Conservation (phyloP, 495 filamentous ascomycete species). For the Astrothelium subdiscretum region DNA sequence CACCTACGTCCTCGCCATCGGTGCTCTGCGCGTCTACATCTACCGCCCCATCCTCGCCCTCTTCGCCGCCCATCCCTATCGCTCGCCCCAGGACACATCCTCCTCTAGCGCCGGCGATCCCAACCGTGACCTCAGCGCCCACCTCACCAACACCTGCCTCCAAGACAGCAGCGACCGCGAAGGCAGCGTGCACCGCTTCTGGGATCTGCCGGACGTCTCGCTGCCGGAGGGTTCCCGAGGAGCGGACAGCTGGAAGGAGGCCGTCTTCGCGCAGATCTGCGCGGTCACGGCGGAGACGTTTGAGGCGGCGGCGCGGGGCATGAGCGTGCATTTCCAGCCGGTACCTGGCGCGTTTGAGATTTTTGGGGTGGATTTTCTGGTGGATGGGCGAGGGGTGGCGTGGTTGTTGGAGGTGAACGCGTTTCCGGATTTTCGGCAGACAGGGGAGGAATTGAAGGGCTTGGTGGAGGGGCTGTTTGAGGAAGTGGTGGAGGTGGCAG, state of each 20-base stretch:
- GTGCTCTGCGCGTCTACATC: constrained; percentile 70
- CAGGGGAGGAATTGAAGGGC: constrained; percentile 57
- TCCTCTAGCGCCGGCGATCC: no score
- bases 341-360: constrained; percentile 81
- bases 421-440: constrained; percentile 91
- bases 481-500: constrained; percentile 54
- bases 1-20: constrained; percentile 73
- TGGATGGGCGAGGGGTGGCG: constrained; percentile 49
- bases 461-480: constrained; percentile 68
- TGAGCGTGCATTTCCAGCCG: constrained; percentile 83
- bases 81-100: constrained; percentile 24
- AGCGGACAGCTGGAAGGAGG: constrained; percentile 52
- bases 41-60: constrained; percentile 85
- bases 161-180: constrained; percentile 42
- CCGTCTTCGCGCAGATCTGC: constrained; percentile 62
- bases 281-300: constrained; percentile 62
- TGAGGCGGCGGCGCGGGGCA: constrained; percentile 67
- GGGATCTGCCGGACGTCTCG: no score
- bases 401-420: constrained; percentile 92
- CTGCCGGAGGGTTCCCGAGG: no score
- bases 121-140: constrained; percentile 45
- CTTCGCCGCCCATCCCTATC: constrained; percentile 65
- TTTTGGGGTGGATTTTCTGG: constrained; percentile 83
- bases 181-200: constrained; percentile 58
- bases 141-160: constrained; percentile 93